phyloP scores from a whole-genome alignment of 1,139 yeast genomes.

The Pichiaceae sp. region DNA sequence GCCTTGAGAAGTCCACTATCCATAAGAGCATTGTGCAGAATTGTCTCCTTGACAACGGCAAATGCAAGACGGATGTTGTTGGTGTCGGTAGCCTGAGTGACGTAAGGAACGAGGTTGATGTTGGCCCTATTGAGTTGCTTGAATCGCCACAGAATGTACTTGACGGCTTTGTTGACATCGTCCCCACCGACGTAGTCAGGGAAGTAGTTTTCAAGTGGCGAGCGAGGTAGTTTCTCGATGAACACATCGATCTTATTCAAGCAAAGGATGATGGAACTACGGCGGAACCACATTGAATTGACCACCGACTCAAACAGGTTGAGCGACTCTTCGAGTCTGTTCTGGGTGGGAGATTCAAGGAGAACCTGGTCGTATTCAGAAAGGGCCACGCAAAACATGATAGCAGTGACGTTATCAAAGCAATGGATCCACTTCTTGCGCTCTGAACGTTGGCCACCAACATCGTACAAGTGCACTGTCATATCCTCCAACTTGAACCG shows the following conservation, averaged over 20 bases:
- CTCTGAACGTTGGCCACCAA: conserved; percentile 91
- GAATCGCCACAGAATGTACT: conserved; percentile 86
- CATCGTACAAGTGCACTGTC: conserved; percentile 80
- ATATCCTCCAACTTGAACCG: conserved; percentile 69
- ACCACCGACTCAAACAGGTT: conserved; percentile 84
- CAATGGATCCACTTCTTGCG: conserved; percentile 95
- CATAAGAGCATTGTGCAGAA: conserved; percentile 72
- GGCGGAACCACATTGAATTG: conserved; percentile 88
- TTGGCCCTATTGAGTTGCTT: conserved; percentile 80
- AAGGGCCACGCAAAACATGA: conserved; percentile 83
- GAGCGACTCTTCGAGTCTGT: conserved; percentile 78
- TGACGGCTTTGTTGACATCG: conserved; percentile 89
- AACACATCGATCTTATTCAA: conserved; percentile 86
- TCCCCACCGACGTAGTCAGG: conserved; percentile 88
- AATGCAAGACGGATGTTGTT: conserved; percentile 80
- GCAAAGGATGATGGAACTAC: conserved; percentile 79
- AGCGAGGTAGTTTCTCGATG: conserved; percentile 73
- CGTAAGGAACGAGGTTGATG: conserved; percentile 77
- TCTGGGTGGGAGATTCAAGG: conserved; percentile 68
- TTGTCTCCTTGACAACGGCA: conserved; percentile 87
- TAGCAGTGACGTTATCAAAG: conserved; percentile 83
- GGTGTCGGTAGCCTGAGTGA: conserved; percentile 93
- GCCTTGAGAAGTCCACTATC: conserved; percentile 70
- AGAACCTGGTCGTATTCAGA: conserved; percentile 86
- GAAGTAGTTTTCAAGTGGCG: conserved; percentile 77